Base-by-base conservation (phyloP, 805 yeast species). In the Yueomyces sinensis region DNA sequence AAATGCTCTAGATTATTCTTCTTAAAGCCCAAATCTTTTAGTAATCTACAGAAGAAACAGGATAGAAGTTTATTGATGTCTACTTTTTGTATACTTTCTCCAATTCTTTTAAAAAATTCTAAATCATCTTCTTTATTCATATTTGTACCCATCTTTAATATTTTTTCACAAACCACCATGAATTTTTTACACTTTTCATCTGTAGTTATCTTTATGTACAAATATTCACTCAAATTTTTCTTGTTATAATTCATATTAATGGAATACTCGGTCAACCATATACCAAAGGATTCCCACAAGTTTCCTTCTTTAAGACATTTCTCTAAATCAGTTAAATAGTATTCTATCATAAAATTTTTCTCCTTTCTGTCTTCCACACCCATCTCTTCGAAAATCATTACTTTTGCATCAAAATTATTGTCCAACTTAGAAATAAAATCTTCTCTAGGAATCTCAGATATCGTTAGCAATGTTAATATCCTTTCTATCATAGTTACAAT, bases 161-260 rank as follows among this genome's bases (percentile, higher is more conserved):
- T 41, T 34, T 15, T 43, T 36, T n/a, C 36, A 38, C 23, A 29
- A 33, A 15, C 32, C 25, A 13, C 5, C 28, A 33, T n/a, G 25
- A 50, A 44, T 2, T 35, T 30, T 4, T 32, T 22, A 20, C 34
- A 41, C 9, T 30, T 33, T 9, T 30, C 23, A 23, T 37, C 31
- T 25, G 38, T n/a, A 25, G 29, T 42, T 13, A 54, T 18, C 22
- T 49, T 54, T 11, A 44, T 37, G 3, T 35, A 22, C 18, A 55
- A 15, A 36, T 36, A 52, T 1, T 41, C 41, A 13, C 27, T 31
- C 17, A 51, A 30, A 15, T 38, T 31, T n/a, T 44, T 42, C 34
- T 55, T 55, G 13, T 40, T 31, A 35, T 52, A 54, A 22, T 45
- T 42, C 20, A 45, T 35, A 34, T 50, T 49, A 9, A 39, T 35